phyloP scores from a whole-genome alignment of 176 grass and related monocot species.

The Puya raimondii region DNA sequence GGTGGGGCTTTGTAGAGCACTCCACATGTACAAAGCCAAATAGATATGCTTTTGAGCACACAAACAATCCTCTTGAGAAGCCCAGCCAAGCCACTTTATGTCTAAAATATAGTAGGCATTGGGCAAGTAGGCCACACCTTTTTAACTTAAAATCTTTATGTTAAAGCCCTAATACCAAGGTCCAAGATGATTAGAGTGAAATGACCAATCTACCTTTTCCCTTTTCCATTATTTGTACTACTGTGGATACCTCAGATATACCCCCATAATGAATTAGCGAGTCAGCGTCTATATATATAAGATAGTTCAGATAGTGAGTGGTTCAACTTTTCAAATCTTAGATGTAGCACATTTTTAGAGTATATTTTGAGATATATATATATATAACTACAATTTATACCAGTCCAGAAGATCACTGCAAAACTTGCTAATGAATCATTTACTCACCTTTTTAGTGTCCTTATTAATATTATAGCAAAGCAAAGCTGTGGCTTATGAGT shows the following conservation, averaged over 20 bases:
- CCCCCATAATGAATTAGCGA: background rate
- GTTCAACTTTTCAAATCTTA: too few species aligned
- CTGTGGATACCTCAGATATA: background rate
- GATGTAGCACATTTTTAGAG: too few species aligned
- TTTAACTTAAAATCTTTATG: background rate
- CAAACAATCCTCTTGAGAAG: constrained; percentile 9
- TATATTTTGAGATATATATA: too few species aligned
- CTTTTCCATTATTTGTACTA: background rate
- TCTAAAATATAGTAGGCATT: background rate
- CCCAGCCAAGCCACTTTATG: background rate
- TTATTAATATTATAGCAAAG: too few species aligned
- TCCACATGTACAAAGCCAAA: background rate
- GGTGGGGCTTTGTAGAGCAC: background rate
- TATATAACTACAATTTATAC: too few species aligned
- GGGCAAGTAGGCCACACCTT: background rate
- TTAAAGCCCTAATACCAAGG: background rate
- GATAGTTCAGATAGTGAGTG: too few species aligned
- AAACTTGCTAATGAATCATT: too few species aligned
- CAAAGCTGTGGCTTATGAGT: too few species aligned
- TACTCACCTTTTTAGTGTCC: too few species aligned
- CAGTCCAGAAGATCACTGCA: too few species aligned
- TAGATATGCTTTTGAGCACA: background rate
- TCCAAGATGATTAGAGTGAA: background rate
- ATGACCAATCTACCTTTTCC: background rate
- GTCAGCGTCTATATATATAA: too few species aligned